These are phyloP conservation scores for Verticillium tricorpus DNA, from an alignment of 2,329 filamentous ascomycete genomes.

Conservation along the genomic window DNA sequence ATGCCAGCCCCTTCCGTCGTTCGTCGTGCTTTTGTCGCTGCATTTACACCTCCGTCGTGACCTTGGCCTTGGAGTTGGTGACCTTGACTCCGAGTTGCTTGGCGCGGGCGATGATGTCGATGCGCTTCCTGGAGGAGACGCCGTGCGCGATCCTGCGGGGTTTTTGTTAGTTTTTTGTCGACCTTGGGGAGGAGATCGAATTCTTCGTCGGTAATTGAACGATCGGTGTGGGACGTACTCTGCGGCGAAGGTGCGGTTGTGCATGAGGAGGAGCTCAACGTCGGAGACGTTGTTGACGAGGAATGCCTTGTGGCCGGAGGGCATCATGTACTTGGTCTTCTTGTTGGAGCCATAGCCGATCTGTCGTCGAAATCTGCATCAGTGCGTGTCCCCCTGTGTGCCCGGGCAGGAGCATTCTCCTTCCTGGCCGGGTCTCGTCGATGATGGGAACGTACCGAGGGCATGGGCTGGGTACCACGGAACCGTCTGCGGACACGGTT, in stretches of 20 bases:
- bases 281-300: conserved; percentile 96
- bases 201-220: background rate
- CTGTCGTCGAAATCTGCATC: conserved; percentile 39
- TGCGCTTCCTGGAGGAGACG: conserved; percentile 97
- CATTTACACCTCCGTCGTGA: conserved; percentile 84
- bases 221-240: conserved; percentile 63
- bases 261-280: conserved; percentile 97
- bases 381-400: background rate
- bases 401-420: conserved; percentile 3
- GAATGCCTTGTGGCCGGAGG: conserved; percentile 99
- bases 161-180: conserved; percentile 4
- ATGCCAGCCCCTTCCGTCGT: conserved; percentile 8
- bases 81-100: conserved; percentile 99
- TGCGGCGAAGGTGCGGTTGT: conserved; percentile 98
- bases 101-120: conserved; percentile 94
- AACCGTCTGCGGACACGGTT: conserved; percentile 96
- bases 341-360: conserved; percentile 99
- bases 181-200: background rate
- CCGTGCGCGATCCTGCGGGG: conserved; percentile 85
- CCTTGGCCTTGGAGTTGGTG: conserved; percentile 98
- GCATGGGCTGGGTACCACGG: conserved; percentile 93
- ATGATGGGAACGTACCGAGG: conserved; percentile 72
- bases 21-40: conserved; percentile 3
- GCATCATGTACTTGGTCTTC: conserved; percentile 99
- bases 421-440: background rate